phyloP scores from a whole-genome alignment of 257 asterid species.

The Solanum corneliomulleri region DNA sequence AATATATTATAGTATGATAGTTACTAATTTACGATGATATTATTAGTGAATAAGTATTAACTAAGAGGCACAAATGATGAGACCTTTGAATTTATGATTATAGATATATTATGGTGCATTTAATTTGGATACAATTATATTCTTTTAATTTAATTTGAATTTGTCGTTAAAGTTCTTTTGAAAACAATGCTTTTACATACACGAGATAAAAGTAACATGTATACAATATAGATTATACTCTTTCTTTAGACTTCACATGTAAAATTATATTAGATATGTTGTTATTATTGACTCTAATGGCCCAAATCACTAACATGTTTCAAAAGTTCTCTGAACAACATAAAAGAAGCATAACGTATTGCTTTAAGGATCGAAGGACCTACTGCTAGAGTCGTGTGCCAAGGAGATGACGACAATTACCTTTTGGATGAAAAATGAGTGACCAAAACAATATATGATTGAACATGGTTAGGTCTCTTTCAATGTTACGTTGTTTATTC shows the following conservation, averaged over 20 bases:
- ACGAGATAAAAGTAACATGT: not conserved
- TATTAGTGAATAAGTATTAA: not conserved
- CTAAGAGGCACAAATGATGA: not conserved
- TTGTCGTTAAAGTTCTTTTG: not conserved
- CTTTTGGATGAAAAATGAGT: not conserved
- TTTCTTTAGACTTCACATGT: rapidly evolving
- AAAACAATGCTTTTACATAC: rapidly evolving
- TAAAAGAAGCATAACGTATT: no score
- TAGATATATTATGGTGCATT: not conserved
- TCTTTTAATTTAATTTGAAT: not conserved
- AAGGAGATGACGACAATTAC: not conserved
- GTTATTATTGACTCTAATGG: not conserved
- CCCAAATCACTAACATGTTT: not conserved
- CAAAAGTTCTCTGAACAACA: no score
- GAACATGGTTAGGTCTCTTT: not conserved
- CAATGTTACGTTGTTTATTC: not conserved
- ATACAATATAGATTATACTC: rapidly evolving
- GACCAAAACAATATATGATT: not conserved
- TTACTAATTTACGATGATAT: not conserved
- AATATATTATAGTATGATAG: not conserved
- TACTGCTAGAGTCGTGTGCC: no score
- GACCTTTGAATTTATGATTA: not conserved
- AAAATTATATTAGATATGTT: not conserved
- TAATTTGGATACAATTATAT: not conserved
- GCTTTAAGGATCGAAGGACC: no score